Percentiles rank a stretch among this genome's conserved stretches.
phyloP scores from a whole-genome alignment of 1,284 basidiomycete genomes.

The Tetrapyrgos nigripes region DNA sequence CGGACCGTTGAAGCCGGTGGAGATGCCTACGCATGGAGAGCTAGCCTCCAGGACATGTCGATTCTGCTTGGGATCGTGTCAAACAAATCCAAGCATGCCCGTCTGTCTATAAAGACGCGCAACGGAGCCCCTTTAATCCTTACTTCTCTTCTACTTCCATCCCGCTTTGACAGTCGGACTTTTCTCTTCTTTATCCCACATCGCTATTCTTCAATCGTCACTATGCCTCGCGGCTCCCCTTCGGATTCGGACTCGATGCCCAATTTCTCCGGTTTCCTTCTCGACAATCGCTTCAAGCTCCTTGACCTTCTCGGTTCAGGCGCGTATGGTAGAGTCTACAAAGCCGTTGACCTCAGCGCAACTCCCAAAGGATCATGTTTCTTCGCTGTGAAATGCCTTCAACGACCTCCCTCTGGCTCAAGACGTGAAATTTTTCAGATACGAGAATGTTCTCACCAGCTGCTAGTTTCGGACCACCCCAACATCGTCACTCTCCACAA shows the following conservation, averaged over 20 bases:
- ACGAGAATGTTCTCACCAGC: conserved; percentile 53
- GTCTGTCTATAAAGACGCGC: too few relatives aligned
- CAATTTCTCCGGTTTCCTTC: conserved; percentile 49
- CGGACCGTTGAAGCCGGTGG: not conserved
- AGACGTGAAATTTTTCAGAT: conserved; percentile 21
- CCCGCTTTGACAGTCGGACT: conserved; percentile 6
- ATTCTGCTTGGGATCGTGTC: not conserved
- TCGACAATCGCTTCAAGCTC: conserved; percentile 67
- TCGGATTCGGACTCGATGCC: conserved; percentile 49
- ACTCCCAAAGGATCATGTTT: conserved; percentile 43
- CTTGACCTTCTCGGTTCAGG: conserved; percentile 75
- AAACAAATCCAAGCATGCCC: not conserved
- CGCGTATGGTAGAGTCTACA: conserved; percentile 85
- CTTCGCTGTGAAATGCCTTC: conserved; percentile 71
- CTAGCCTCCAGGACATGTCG: conserved; percentile 6
- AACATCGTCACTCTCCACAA: conserved; percentile 74
- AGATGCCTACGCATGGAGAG: conserved; percentile 8
- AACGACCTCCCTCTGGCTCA: conserved; percentile 16
- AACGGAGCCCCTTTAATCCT: not conserved
- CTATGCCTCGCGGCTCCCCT: conserved; percentile 39
- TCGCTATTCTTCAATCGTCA: conserved; percentile 8
- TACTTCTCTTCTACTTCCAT: conserved; percentile 5
- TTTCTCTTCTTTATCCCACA: conserved; percentile 17
- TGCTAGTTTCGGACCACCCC: conserved; percentile 64
- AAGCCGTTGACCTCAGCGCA: conserved; percentile 57